Evolutionary conservation across 2,329 filamentous ascomycete genomes (phyloP).

Genomic region (Lasiodiplodia sp.): DNA sequence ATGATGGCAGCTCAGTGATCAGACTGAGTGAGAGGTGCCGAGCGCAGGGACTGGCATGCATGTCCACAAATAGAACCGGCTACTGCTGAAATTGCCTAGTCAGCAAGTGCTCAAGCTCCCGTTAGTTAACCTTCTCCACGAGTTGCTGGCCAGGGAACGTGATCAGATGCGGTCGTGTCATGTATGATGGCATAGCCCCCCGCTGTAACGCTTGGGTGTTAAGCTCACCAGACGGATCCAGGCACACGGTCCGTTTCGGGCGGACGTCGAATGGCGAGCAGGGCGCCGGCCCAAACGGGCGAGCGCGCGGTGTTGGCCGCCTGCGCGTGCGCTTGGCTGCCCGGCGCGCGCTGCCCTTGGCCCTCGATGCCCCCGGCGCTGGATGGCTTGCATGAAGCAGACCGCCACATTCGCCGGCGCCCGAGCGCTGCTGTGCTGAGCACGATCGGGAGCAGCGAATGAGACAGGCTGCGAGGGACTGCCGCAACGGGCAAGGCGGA

Average conservation of each 20-base stretch:
- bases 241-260: slow-evolving; percentile 39
- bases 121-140: slow-evolving; percentile 30
- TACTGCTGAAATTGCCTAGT: slow-evolving; percentile 41
- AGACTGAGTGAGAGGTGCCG: slow-evolving; percentile 28
- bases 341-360: slow-evolving; percentile 6
- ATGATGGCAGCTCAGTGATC: slow-evolving; percentile 26
- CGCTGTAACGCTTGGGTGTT: slow-evolving; percentile 46
- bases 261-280: slow-evolving; percentile 29
- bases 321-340: slow-evolving; percentile 15
- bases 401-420: slow-evolving; percentile 27
- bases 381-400: slow-evolving; percentile 31
- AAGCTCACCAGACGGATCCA: slow-evolving; percentile 37
- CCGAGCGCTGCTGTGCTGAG: slow-evolving; percentile 22
- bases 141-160: slow-evolving; percentile 38
- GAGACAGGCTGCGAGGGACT: slow-evolving; percentile 24
- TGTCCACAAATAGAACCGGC: slow-evolving; percentile 31
- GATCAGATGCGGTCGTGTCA: slow-evolving; percentile 35
- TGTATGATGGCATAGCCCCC: slow-evolving; percentile 45
- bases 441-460: slow-evolving; percentile 24
- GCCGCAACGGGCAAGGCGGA: slow-evolving; percentile 25
- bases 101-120: slow-evolving; percentile 48
- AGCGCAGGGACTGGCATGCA: slow-evolving; percentile 31
- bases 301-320: slow-evolving; percentile 23
- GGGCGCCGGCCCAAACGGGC: slow-evolving; percentile 28
- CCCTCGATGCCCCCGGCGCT: slow-evolving; percentile 26